Base-by-base conservation (phyloP, 2,329 filamentous ascomycete species). In the Metarhizium anisopliae region DNA sequence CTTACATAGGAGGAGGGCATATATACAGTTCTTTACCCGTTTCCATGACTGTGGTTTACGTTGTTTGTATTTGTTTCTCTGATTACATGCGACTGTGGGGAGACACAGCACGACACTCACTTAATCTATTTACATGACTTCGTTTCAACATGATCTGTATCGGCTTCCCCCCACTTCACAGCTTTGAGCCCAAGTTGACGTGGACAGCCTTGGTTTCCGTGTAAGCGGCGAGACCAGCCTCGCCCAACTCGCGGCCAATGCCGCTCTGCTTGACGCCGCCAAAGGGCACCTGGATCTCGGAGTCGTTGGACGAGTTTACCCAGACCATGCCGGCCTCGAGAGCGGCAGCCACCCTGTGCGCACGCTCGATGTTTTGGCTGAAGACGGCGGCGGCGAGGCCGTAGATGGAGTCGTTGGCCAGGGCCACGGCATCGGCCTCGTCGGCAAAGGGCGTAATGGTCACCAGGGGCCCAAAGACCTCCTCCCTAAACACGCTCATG, bases 301-400 rank as follows among this genome's bases (percentile, higher is more conserved):
- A 73, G 47, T 77, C 74, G 45, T 76, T 74, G 5, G 70, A 73
- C 0, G 71, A 74, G 62, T 80, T 80, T 57, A 80, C 72, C 77
- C 76, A 79, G 13, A 79, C 75, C 74, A 77, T 78, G 35, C 84
- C 84, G 1, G 82, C 76, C 66, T 86, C 80, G 53, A 87, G 80
- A 16, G 77, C 77, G 58, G 78, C 77, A 4, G 80, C 75, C 0
- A 77, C 72, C 13, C 72, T 71, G 59, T 79, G 77, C 3, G 75
- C 71, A 32, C 70, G 68, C 55, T 72, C 76, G 52, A 86, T 72
- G 62, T 85, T 78, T 55, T 79, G 72, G 0, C 78, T 86, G 61
- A 87, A 87, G 2, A 88, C 68, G 0, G 83, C 79, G 8, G 79
- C 78, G 2, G 79, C 83, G 0, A 87, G 74, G 1, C 83, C 84